Evolutionary conservation across 2,329 filamentous ascomycete species (phyloP), one percentile per base, ranked within the genome.

Genomic region (Ophiocordyceps camponoti-saundersi): DNA sequence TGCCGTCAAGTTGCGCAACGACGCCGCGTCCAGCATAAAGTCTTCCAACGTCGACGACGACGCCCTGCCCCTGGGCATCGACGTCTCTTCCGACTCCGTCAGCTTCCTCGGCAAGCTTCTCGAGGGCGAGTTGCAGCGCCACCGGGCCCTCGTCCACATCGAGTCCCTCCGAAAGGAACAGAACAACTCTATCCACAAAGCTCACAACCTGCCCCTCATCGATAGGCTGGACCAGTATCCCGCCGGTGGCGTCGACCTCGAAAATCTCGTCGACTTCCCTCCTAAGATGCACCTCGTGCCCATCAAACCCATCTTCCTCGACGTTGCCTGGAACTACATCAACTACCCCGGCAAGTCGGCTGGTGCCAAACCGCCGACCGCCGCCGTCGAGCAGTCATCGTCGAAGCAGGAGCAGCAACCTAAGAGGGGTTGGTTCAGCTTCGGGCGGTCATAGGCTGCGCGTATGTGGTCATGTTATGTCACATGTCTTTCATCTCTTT

Each of bases 321-420:
- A 98, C 59, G 82, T 95, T 8, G 92, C 92, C 11, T 98, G 87
- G 85, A 96, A 96, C 61, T 96, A 95, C 61, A 89, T 98, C 51
- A 79, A 87, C 44, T 98, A 98, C 59, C 88, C 89, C 0, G 80
- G 79, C 32, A 78, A 78, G 54, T 54, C 63, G 30, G 51, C 55
- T 5, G 53, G 60, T n/a, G 41, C 42, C 13, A 53, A 53, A 10
- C 52, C 57, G 42, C 48, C 56, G 41, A 62, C 59, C 49, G 56
- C 66, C 48, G 63, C 66, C 45, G 50, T 56, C 51, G 62, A 70
- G 53, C 51, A 72, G 45, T 68, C 48, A 13, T 44, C 46, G 30
- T 45, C 50, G 12, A 8, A 26, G 23, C 23, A 26, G 23, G 5
- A 26, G 8, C 23, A 26, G 23, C 48, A 73, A 52, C 49, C 52